A percentile compares a stretch with the other conserved stretches of the same genome.
Conservation (phyloP, 2,329 filamentous ascomycete genomes). For the Drechslerella coelobrocha region DNA sequence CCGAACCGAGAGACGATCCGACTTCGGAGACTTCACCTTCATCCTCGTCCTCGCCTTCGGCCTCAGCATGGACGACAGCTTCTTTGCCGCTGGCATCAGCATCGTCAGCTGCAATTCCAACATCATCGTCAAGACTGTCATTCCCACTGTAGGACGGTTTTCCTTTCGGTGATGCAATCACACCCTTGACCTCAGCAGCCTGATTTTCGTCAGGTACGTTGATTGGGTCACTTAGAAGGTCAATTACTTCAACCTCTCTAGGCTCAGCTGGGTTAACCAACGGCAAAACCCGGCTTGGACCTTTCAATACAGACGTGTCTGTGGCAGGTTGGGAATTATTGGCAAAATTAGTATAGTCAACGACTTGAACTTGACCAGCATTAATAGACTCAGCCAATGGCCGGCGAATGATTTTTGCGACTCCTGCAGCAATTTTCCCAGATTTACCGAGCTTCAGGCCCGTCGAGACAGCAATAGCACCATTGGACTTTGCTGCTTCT, state of each 20-base stretch:
- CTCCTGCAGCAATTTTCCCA: constrained; percentile 11
- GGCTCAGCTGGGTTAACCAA: constrained; percentile 5
- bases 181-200: background rate
- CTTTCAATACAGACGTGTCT: constrained; percentile 17
- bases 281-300: constrained; percentile 8
- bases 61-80: constrained; percentile 16
- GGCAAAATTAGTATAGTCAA: constrained; percentile 29
- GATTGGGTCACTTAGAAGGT: constrained; percentile 28
- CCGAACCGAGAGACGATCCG: constrained; percentile 23
- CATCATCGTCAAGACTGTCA: constrained; percentile 18
- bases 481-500: constrained; percentile 27
- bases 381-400: constrained; percentile 34
- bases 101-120: constrained; percentile 7
- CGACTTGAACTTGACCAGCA: constrained; percentile 22
- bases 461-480: constrained; percentile 40
- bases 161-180: background rate
- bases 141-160: background rate
- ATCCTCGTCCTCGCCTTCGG: constrained; percentile 27
- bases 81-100: background rate
- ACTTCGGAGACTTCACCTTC: constrained; percentile 31
- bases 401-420: constrained; percentile 27
- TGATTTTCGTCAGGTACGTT: background rate
- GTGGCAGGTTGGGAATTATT: background rate
- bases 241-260: constrained; percentile 28
- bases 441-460: constrained; percentile 44